Conservation (phyloP, 768 basidiomycete species). For the Rhodotorula sphaerocarpa region DNA sequence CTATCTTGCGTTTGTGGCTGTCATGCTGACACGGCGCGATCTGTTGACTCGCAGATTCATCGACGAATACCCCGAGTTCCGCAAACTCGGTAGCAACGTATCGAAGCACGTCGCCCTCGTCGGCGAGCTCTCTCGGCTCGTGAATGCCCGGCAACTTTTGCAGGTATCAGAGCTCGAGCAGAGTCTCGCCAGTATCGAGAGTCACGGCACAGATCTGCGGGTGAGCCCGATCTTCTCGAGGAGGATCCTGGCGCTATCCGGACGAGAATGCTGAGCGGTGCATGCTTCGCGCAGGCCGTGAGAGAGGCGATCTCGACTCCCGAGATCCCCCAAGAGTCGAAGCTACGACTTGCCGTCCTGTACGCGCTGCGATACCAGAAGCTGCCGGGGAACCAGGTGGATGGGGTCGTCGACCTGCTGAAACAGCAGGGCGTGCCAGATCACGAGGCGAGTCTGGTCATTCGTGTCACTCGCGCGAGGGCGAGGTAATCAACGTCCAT, state of each 20-base stretch:
- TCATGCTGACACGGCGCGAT: not conserved
- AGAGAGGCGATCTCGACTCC: conserved; percentile 66
- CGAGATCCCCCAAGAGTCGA: conserved; percentile 64
- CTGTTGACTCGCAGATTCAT: conserved; percentile 46
- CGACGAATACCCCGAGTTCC: conserved; percentile 96
- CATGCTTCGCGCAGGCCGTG: conserved; percentile 54
- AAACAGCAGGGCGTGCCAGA: conserved; percentile 43
- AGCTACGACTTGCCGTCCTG: conserved; percentile 79
- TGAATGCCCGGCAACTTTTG: conserved; percentile 73
- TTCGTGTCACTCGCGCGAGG: too few relatives aligned
- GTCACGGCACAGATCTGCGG: conserved; percentile 67
- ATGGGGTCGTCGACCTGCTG: conserved; percentile 49
- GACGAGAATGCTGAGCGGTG: too few relatives aligned
- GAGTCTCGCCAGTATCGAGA: conserved; percentile 83
- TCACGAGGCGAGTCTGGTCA: conserved; percentile 26
- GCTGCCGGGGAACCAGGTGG: conserved; percentile 69
- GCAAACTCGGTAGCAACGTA: conserved; percentile 92
- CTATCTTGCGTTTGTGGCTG: not conserved
- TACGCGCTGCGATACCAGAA: conserved; percentile 95
- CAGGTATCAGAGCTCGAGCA: conserved; percentile 93
- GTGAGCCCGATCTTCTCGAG: conserved; percentile 45
- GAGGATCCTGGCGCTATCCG: too few relatives aligned
- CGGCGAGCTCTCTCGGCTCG: conserved; percentile 85
- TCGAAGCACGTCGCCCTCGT: conserved; percentile 97
- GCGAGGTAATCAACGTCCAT: not conserved